Conservation (phyloP, 768 basidiomycete species). For the Flagelloscypha sp. region DNA sequence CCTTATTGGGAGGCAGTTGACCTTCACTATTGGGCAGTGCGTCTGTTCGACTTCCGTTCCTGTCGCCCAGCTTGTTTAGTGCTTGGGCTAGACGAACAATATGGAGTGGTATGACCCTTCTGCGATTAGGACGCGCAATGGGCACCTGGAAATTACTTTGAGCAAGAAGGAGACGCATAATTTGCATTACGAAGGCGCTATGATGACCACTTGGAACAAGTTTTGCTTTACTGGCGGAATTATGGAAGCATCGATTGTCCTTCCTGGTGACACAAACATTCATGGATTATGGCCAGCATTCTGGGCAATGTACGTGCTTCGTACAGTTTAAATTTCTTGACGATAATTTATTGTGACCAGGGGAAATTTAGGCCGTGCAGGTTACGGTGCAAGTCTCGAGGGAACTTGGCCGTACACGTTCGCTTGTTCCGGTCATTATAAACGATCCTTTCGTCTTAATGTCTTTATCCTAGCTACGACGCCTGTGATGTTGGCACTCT, state of each 20-base stretch:
- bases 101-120: conserved; percentile 88
- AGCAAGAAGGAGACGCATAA: conserved; percentile 57
- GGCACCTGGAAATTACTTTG: conserved; percentile 70
- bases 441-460: not conserved
- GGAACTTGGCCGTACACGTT: too few species aligned
- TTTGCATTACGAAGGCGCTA: conserved; percentile 63
- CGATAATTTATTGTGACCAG: not conserved
- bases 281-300: conserved; percentile 73
- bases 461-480: conserved; percentile 64
- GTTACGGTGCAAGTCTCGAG: conserved; percentile 81
- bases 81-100: conserved; percentile 52
- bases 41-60: conserved; percentile 5
- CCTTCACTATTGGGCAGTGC: conserved; percentile 69
- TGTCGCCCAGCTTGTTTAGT: conserved; percentile 1
- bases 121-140: conserved; percentile 64
- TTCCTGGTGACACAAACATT: conserved; percentile 62
- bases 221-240: conserved; percentile 91
- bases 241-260: conserved; percentile 55
- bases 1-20: conserved; percentile 84
- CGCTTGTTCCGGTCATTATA: conserved; percentile 14
- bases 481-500: conserved; percentile 91
- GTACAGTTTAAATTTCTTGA: conserved; percentile 18
- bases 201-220: conserved; percentile 77
- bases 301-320: conserved; percentile 78
- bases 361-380: conserved; percentile 55